Evolutionary conservation across 495 filamentous ascomycete species (phyloP).

Genomic region (Penicillium lividum): DNA sequence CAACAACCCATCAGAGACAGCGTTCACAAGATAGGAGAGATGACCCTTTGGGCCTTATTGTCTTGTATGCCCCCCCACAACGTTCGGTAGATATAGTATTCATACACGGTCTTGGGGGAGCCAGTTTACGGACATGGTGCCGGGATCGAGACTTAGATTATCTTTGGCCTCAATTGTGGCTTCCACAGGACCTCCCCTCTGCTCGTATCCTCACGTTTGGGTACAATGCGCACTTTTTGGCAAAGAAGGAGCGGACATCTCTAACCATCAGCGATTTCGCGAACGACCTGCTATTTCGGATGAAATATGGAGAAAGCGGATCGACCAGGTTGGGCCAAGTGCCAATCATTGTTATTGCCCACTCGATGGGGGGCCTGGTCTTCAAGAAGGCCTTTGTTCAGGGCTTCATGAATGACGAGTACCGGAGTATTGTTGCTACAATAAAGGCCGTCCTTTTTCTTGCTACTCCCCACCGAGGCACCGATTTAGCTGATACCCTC

Average conservation of each 20-base stretch:
- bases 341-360: constrained; percentile 11
- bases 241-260: not conserved
- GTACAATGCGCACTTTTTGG: constrained; percentile 10
- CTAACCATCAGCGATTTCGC: constrained; percentile 12
- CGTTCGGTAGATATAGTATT: constrained; percentile 6
- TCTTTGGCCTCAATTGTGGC: constrained; percentile 11
- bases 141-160: not conserved
- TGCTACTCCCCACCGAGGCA: constrained; percentile 13
- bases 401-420: constrained; percentile 6
- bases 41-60: constrained; percentile 8
- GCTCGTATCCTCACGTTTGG: constrained; percentile 10
- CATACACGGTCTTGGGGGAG: constrained; percentile 12
- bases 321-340: constrained; percentile 6
- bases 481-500: constrained; percentile 9
- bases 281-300: constrained; percentile 9
- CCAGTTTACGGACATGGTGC: constrained; percentile 7
- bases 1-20: too few relatives aligned
- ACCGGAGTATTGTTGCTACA: not conserved
- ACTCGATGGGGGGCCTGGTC: constrained; percentile 12
- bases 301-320: constrained; percentile 7
- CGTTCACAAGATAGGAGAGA: not conserved
- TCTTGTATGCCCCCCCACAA: constrained; percentile 7
- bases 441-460: constrained; percentile 10
- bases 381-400: constrained; percentile 9
- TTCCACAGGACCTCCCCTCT: not conserved